Evolutionary conservation across 2,329 filamentous ascomycete species (phyloP).

Genomic region (Penicillium sp.): DNA sequence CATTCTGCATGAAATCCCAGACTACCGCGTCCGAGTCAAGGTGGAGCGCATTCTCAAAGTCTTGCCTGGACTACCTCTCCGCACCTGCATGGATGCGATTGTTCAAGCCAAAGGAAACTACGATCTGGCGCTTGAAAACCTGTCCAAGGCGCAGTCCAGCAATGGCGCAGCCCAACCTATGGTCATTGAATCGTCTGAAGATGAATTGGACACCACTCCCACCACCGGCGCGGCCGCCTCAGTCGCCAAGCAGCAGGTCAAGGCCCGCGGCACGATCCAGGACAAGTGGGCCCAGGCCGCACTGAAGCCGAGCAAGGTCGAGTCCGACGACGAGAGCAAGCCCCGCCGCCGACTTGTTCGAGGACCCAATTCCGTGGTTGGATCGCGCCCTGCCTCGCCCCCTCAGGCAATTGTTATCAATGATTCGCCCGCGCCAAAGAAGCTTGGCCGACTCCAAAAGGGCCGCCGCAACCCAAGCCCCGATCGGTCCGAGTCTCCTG

Average conservation of each 20-base stretch:
- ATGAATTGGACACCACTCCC: conserved; percentile 37
- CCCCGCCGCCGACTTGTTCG: conserved; percentile 43
- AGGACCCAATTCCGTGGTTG: conserved; percentile 30
- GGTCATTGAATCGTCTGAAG: conserved; percentile 39
- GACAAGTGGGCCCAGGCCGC: conserved; percentile 56
- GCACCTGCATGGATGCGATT: conserved; percentile 54
- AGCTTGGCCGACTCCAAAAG: conserved; percentile 49
- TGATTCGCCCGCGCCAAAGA: conserved; percentile 27
- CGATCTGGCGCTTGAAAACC: conserved; percentile 55
- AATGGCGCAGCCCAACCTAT: neutral
- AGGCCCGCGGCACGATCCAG: conserved; percentile 58
- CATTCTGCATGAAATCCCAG: conserved; percentile 53
- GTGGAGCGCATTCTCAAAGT: conserved; percentile 56
- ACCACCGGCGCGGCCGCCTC: conserved; percentile 14
- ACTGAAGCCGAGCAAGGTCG: conserved; percentile 38
- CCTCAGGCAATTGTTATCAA: conserved; percentile 16
- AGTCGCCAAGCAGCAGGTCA: conserved; percentile 55
- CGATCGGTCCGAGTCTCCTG: conserved; percentile 35
- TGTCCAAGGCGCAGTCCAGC: conserved; percentile 37
- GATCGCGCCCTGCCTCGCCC: conserved; percentile 30
- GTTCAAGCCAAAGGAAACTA: conserved; percentile 53
- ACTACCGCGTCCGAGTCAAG: conserved; percentile 53
- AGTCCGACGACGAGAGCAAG: conserved; percentile 29
- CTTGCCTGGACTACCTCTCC: conserved; percentile 50
- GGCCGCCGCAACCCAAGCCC: conserved; percentile 46